Evolutionary conservation across 176 grass and related monocot species (phyloP).

Genomic region (Oryza meridionalis): DNA sequence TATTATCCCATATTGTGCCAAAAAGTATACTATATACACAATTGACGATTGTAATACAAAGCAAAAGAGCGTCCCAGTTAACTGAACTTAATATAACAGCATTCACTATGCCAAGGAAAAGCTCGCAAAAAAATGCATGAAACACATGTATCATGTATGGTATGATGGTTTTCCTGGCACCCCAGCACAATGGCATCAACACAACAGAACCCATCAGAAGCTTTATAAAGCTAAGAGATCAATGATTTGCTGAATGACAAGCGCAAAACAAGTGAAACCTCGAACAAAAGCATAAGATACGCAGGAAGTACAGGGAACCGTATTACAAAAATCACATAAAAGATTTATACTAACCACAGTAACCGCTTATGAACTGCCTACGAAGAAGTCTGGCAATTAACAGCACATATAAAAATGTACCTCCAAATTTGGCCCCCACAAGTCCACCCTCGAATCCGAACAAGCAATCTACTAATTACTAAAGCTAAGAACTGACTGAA

Average conservation of each 20-base stretch:
- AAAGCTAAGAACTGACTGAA: neutral
- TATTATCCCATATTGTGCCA: neutral
- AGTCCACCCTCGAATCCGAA: neutral
- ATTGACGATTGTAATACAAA: neutral
- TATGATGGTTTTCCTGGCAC: neutral
- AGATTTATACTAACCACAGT: slow-evolving; percentile 17
- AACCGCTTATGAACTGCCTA: neutral
- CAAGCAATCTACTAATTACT: neutral
- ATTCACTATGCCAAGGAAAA: neutral
- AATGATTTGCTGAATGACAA: neutral
- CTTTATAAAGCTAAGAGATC: neutral
- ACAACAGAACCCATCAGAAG: neutral
- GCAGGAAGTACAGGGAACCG: neutral
- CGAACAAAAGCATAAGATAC: neutral
- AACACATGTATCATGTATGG: neutral
- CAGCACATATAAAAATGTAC: neutral
- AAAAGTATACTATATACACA: neutral
- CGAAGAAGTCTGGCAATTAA: neutral
- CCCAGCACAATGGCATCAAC: neutral
- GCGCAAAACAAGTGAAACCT: neutral
- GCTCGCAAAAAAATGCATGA: neutral
- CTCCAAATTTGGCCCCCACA: neutral
- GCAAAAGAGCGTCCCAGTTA: neutral
- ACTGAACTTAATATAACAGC: neutral
- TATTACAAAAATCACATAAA: neutral